Conservation (phyloP, 1,284 basidiomycete genomes). For the Albatrellus sp. region DNA sequence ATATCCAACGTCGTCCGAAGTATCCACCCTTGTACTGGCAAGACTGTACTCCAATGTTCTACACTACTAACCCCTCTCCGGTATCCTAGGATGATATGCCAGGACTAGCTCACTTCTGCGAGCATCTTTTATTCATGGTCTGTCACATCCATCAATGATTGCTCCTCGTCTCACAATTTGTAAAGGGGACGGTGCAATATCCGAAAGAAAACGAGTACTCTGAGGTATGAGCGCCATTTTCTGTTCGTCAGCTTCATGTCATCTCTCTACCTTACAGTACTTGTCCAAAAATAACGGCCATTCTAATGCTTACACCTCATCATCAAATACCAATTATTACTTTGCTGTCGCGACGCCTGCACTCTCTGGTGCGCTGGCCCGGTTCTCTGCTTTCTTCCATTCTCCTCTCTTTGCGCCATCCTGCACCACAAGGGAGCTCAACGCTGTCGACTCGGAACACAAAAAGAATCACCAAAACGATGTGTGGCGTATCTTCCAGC, state of each 20-base stretch:
- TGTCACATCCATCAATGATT: not conserved
- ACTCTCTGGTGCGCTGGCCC: constrained; percentile 74
- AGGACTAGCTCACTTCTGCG: constrained; percentile 87
- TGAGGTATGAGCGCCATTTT: constrained; percentile 34
- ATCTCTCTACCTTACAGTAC: constrained; percentile 38
- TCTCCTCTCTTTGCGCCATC: constrained; percentile 85
- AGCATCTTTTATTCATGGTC: constrained; percentile 92
- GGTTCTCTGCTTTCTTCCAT: constrained; percentile 93
- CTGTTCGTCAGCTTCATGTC: constrained; percentile 2
- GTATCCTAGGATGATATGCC: constrained; percentile 63
- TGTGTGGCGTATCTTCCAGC: constrained; percentile 92
- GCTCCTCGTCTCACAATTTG: constrained; percentile 10
- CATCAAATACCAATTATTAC: constrained; percentile 90
- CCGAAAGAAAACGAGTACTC: constrained; percentile 91
- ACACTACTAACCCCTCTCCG: no score
- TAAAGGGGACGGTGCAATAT: constrained; percentile 68
- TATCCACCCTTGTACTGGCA: not conserved
- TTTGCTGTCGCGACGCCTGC: constrained; percentile 88
- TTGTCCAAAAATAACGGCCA: constrained; percentile 84
- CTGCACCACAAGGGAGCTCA: constrained; percentile 89
- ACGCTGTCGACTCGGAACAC: constrained; percentile 97
- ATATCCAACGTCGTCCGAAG: not conserved
- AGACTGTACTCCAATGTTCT: not conserved
- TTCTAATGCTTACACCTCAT: constrained; percentile 92
- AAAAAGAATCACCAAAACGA: constrained; percentile 97